These are phyloP conservation scores for Ogataea degrootiae DNA, from an alignment of 805 yeast genomes.

Conservation along the genomic window DNA sequence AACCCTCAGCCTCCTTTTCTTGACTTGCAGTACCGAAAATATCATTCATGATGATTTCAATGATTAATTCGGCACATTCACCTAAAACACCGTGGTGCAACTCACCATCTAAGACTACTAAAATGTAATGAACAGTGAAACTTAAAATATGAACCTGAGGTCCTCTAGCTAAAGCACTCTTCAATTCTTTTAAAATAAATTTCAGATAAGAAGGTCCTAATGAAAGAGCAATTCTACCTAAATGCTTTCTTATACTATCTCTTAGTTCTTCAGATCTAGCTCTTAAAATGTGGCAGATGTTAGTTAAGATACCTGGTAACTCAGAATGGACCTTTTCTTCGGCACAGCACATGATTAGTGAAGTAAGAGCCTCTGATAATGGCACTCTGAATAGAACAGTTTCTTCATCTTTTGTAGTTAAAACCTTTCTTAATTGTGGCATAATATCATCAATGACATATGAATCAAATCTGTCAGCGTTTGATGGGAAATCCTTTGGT, in stretches of 20 bases:
- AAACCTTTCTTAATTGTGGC: slow-evolving; percentile 55
- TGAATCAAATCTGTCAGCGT: slow-evolving; percentile 33
- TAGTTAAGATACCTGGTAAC: slow-evolving; percentile 79
- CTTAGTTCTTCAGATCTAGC: slow-evolving; percentile 83
- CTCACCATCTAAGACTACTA: slow-evolving; percentile 42
- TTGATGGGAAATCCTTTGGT: slow-evolving; percentile 32
- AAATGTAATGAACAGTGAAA: slow-evolving; percentile 72
- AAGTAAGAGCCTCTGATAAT: slow-evolving; percentile 73
- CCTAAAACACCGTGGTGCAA: slow-evolving; percentile 72
- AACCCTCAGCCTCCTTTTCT: slow-evolving; percentile 93
- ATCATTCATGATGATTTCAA: slow-evolving; percentile 83
- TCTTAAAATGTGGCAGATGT: slow-evolving; percentile 83
- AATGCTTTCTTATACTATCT: slow-evolving; percentile 74
- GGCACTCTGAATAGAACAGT: slow-evolving; percentile 73
- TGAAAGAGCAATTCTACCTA: slow-evolving; percentile 57
- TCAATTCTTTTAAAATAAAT: slow-evolving; percentile 74
- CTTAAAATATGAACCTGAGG: slow-evolving; percentile 92
- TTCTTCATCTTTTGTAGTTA: slow-evolving; percentile 70
- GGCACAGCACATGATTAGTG: slow-evolving; percentile 58
- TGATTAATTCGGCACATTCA: slow-evolving; percentile 51
- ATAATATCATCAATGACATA: slow-evolving; percentile 55
- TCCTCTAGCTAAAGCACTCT: slow-evolving; percentile 76
- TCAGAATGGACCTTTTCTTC: slow-evolving; percentile 49
- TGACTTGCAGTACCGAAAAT: slow-evolving; percentile 87
- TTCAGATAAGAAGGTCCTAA: slow-evolving; percentile 72